Base-by-base conservation (phyloP, 352 stramenopile species). In the Aphanomyces astaci region DNA sequence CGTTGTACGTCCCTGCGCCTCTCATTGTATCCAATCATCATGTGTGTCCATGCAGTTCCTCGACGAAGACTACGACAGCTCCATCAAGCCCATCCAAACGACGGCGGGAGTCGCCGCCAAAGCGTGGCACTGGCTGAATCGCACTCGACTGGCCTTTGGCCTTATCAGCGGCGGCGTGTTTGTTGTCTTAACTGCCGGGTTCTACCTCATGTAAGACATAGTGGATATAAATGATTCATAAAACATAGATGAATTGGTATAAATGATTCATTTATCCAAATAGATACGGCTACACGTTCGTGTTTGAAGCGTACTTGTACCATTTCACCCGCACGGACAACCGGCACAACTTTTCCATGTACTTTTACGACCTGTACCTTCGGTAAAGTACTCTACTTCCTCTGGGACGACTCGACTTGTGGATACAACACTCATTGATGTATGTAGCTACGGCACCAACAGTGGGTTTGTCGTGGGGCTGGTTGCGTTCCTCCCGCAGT, bases 311-410 rank as follows among this genome's bases (percentile, higher is more conserved):
- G 31, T 91, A 99, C 48, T 71, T 99, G n/a, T 99, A 99, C 74
- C 97, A 99, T 71, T 96, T 99, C 69, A 92, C 86, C 27, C 90
- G 97, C 33, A 95, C 96, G 0, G 97, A 99, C 84, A 98, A 99
- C 78, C 93, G 97, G 27, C 97, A 99, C 81, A 99, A 99, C 76
- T 99, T 99, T 74, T 98, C 96, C 4, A 91, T 98, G 40, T 99
- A 98, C 79, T 99, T 98, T 79, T 99, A 99, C 78, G 92, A 95
- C 74, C 96, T 99, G n/a, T 99, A 99, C 76, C 81, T 99, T 25
- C 72, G 81, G 73, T 90, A 78, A n/a, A n/a, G n/a, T n/a, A n/a
- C n/a, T n/a, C n/a, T n/a, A n/a, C n/a, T n/a, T n/a, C 27, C 36
- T 11, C 65, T 65, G 31, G 65, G 60, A 62, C 49, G n/a, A n/a